phyloP scores from a whole-genome alignment of 345 rosid species.

The Corchorus olitorius region DNA sequence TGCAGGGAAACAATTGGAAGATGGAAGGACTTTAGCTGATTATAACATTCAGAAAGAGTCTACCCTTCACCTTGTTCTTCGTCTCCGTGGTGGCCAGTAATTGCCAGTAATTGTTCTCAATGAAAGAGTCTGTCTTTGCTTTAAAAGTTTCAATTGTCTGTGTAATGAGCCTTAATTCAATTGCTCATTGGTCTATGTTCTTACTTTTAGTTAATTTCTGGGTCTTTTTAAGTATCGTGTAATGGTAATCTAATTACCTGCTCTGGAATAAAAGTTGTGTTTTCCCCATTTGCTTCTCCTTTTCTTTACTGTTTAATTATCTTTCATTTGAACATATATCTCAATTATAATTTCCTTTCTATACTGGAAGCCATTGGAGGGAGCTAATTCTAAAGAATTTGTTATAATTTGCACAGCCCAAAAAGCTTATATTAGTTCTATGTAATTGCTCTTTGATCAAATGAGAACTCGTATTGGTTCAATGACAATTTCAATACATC shows the following conservation, averaged over 20 bases:
- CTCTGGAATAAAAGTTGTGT: not conserved
- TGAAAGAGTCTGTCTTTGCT: not conserved
- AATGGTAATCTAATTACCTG: not conserved
- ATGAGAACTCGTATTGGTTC: too few relatives aligned
- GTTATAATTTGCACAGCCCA: too few relatives aligned
- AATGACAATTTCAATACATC: too few relatives aligned
- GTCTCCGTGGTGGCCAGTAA: constrained; percentile 22
- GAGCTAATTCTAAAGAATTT: too few relatives aligned
- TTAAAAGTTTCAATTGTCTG: not conserved
- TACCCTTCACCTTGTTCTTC: constrained; percentile 27
- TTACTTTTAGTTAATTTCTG: not conserved
- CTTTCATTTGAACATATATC: too few relatives aligned
- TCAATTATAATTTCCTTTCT: too few relatives aligned
- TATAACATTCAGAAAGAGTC: constrained; percentile 23
- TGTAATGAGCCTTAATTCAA: not conserved
- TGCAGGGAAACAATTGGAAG: constrained; percentile 27
- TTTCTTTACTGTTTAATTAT: too few relatives aligned
- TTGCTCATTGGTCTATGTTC: not conserved
- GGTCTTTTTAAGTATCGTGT: not conserved
- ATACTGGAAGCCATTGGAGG: too few relatives aligned
- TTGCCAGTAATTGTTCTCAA: not conserved
- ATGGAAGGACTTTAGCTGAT: constrained; percentile 28
- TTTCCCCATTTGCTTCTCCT: not conserved
- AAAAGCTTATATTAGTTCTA: too few relatives aligned
- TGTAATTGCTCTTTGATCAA: too few relatives aligned